Percentiles rank a stretch among this genome's conserved stretches.
Conservation (phyloP, 2,329 filamentous ascomycete genomes). For the Escovopsis sp. region DNA sequence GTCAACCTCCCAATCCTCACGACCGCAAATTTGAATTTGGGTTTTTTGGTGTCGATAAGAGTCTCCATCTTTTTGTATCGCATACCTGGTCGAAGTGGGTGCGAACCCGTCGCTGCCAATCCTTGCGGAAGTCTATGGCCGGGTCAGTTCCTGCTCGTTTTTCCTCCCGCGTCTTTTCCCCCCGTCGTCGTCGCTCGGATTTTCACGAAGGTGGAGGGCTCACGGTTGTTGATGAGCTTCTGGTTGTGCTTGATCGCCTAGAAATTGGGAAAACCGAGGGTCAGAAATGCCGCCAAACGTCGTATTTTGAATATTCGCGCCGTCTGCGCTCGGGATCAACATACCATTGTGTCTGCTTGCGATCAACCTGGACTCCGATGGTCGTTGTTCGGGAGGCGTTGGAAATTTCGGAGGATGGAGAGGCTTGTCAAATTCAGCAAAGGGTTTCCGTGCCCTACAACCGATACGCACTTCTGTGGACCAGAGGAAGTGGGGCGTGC, state of each 20-base stretch:
- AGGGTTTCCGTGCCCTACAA: conserved; percentile 29
- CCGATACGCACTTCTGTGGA: conserved; percentile 16
- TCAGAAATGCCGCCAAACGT: conserved; percentile 13
- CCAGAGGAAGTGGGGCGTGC: conserved; percentile 14
- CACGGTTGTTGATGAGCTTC: conserved; percentile 92
- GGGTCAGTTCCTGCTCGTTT: conserved; percentile 21
- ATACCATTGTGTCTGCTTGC: conserved; percentile 41
- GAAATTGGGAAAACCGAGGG: conserved; percentile 16
- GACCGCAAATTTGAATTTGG: conserved; percentile 1
- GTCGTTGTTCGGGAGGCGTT: conserved; percentile 27
- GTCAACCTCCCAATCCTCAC: conserved; percentile 16
- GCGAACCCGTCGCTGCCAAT: conserved; percentile 98
- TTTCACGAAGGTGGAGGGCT: conserved; percentile 24
- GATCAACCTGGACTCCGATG: conserved; percentile 32
- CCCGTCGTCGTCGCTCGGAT: conserved; percentile 12
- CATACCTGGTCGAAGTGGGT: conserved; percentile 99
- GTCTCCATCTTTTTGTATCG: conserved; percentile 6
- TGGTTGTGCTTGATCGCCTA: conserved; percentile 99
- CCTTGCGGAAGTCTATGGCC: conserved; percentile 85
- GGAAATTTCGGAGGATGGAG: conserved; percentile 21
- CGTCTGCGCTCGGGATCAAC: conserved; percentile 5
- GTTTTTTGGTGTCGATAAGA: not conserved
- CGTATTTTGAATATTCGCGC: conserved; percentile 8
- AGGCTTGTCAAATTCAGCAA: conserved; percentile 26
- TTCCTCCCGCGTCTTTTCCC: too few species aligned